Evolutionary conservation across 2,329 filamentous ascomycete genomes (phyloP), one percentile per base, ranked within the genome.

Genomic region (Pseudohalonectria lignicola): DNA sequence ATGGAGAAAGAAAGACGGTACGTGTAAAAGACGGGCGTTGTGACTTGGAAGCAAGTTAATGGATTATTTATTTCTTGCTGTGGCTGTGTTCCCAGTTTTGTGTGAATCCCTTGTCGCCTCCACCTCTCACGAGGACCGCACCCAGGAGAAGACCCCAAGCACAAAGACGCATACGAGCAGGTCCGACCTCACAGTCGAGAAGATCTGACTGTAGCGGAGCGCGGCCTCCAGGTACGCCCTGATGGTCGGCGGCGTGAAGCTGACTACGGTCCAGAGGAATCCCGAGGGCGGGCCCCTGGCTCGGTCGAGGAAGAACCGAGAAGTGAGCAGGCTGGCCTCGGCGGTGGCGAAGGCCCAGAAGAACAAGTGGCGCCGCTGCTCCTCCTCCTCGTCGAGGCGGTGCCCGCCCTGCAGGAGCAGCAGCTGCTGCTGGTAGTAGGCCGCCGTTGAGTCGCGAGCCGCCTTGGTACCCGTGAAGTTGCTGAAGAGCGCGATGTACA

Each of bases 341-440:
- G 76, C 79, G 1, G 83, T 86, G 5, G 82, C 79, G 53, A 90
- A 92, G n/a, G 83, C 70, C 64, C 79, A 86, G 58, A 90, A 87
- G 59, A 87, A 80, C 15, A 18, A 10, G 13, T 29, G 26, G 4
- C 63, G 63, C 30, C 65, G 53, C 25, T 57, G 53, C 40, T 54
- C 53, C 37, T 56, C 56, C 39, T 53, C 44, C 41, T 50, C 39
- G 34, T 45, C 44, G 26, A 43, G 43, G 25, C 38, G 45, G 36
- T 39, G 40, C 31, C 37, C 36, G 42, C 40, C 40, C 40, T 37
- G 34, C 39, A 41, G 45, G 25, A 47, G 34, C 41, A 45, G 40
- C 46, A 36, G 36, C 31, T 40, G 33, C 7, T 28, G 12, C 13
- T 28, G 7, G 18, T 39, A 44, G 16, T 43, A 40, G 21, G 45